Percentiles rank a stretch among this genome's conserved stretches.
Conservation (phyloP, 23 red algal species). For the Gracilaria vermiculophylla region DNA sequence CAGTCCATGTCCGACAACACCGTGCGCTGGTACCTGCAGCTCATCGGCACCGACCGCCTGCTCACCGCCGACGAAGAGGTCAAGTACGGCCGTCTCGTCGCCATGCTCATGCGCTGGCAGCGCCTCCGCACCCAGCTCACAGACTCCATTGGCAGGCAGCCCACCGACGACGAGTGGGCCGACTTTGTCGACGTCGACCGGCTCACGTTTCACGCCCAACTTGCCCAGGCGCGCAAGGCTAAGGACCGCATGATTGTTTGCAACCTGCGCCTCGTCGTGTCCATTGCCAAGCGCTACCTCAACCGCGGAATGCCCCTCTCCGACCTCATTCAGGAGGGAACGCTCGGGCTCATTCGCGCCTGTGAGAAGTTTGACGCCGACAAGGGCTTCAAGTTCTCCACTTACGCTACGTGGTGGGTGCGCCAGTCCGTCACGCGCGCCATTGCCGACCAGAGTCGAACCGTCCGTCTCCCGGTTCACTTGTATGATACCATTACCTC, state of each 20-base stretch:
- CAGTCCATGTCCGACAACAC: conserved; percentile 12
- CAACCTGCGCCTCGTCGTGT: conserved; percentile 87
- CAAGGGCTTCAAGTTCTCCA: conserved; percentile 86
- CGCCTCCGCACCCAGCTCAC: not conserved
- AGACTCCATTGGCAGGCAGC: conserved; percentile 5
- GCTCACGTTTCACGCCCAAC: not conserved
- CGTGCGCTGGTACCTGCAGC: conserved; percentile 65
- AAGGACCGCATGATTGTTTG: conserved; percentile 80
- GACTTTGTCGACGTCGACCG: conserved; percentile 16
- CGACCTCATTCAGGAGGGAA: conserved; percentile 95
- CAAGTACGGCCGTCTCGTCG: conserved; percentile 26
- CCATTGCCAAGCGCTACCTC: conserved; percentile 81
- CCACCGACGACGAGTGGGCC: conserved; percentile 40
- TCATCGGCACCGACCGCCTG: conserved; percentile 51
- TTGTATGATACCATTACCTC: conserved; percentile 77
- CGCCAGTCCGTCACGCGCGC: conserved; percentile 73
- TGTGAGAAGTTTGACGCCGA: conserved; percentile 86
- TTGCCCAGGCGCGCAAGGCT: conserved; percentile 7
- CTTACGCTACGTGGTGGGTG: conserved; percentile 96
- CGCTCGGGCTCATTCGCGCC: conserved; percentile 83
- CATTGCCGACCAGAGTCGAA: conserved; percentile 76
- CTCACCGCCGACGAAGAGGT: conserved; percentile 57
- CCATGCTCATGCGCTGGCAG: conserved; percentile 33
- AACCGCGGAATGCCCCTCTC: conserved; percentile 72
- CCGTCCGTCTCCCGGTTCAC: conserved; percentile 83